These are phyloP conservation scores for Colletotrichum noveboracense DNA, from an alignment of 2,329 filamentous ascomycete species.

Conservation along the genomic window DNA sequence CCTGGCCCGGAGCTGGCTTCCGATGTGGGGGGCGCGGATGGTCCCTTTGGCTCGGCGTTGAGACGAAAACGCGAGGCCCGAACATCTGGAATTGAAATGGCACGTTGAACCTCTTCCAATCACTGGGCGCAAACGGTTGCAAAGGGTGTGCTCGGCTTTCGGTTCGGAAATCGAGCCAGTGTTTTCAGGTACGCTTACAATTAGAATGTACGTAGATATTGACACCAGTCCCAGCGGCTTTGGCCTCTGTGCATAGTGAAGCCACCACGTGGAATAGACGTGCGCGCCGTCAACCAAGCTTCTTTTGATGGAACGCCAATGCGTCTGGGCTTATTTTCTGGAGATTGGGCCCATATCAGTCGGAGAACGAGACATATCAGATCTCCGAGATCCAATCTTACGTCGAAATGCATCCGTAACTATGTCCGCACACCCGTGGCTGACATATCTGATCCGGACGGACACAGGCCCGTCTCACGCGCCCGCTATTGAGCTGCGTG, in stretches of 20 bases:
- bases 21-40: neutral
- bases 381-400: neutral
- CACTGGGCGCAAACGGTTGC: neutral
- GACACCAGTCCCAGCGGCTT: neutral
- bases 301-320: neutral
- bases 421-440: neutral
- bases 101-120: neutral
- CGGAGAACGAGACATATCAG: neutral
- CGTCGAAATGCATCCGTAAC: neutral
- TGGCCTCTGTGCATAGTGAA: neutral
- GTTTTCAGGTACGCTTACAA: neutral
- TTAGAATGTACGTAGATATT: neutral
- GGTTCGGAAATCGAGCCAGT: neutral
- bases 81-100: neutral
- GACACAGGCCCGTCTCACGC: neutral
- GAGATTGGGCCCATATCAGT: neutral
- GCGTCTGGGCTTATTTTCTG: neutral
- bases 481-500: neutral
- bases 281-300: neutral
- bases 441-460: neutral
- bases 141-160: constrained; percentile 12
- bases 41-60: constrained; percentile 1
- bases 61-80: constrained; percentile 13
- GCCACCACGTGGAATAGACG: neutral
- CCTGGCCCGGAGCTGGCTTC: neutral